Base-by-base conservation (phyloP, 345 rosid genomes). In the Raphanus sativus region DNA sequence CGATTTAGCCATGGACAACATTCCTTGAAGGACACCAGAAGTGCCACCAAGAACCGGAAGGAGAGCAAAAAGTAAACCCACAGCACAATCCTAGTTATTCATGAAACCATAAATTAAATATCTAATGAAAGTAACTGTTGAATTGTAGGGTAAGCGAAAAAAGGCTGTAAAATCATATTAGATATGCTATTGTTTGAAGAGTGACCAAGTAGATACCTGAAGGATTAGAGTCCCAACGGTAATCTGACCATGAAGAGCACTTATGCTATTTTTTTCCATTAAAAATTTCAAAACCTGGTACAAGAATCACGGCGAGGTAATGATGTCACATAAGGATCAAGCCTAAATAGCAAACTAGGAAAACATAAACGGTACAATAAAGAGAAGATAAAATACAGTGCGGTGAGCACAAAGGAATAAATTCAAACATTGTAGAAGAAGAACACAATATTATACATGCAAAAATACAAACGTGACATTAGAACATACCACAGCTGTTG, bases 11-110 rank as follows among this genome's bases (percentile, higher is more conserved):
- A 92, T 88, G 59, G 91, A 90, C 69, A 90, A 81, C 67, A 89
- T 85, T 84, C 98, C 98, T 82, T 90, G 92, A 81, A 92, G 90
- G 77, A 89, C 79, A 70, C 96, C 98, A 63, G 94, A 90, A 60
- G 89, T 84, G 62, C 98, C 98, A 78, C 96, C 96, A 75, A 90
- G 94, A 80, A 92, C 90, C 24, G 96, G 98, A 60, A 92, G 98
- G 80, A 92, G 82, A 79, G 98, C 98, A 86, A 92, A 92, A 71
- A 92, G 86, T 88, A 92, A 87, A 28, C 96, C 98, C 71, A 90
- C 96, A 40, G 94, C 94, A 84, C 98, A 92, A 74, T 92, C 98
- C 98, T 92, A 84, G 61, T 6, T 67, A 62, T 28, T 17, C 40
- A 65, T 30, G 45, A 62, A 45, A 59, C 28, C 13, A 76, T 59